Evolutionary conservation across 228 moss, liverwort and hornwort genomes (phyloP), one percentile per base, ranked within the genome.

Genomic region (Sphagnum fallax): DNA sequence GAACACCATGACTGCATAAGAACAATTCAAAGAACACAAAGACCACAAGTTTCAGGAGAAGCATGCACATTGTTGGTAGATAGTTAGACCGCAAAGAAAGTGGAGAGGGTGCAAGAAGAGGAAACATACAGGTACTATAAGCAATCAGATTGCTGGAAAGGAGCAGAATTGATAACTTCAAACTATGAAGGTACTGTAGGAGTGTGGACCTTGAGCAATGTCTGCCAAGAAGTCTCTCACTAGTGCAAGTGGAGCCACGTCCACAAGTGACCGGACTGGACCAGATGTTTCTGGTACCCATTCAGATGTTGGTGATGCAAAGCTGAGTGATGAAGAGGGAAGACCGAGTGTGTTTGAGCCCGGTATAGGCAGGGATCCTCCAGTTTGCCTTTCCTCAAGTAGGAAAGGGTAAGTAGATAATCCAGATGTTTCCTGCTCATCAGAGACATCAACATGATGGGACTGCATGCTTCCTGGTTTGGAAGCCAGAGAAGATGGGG

Each of bases 161-260:
- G 62, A 66, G 72, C 76, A 32, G 32, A 32, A 32, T 2, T 32
- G 32, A 32, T 32, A 32, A 32, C 32, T 32, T 32, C 32, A 32
- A 32, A 32, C 32, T 32, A 32, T 32, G 32, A 32, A 32, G 32
- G 32, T 32, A 32, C 32, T 32, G 32, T 32, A 32, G 32, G 32
- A 32, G 32, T 32, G 32, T 32, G 32, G 32, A 93, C 93, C 73
- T 51, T 72, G 75, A 67, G 89, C 78, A 68, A 90, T 74, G 12
- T 73, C 80, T 61, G 72, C 71, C 75, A 77, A 74, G 70, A 87
- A 92, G 4, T 89, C 90, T 81, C 77, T 81, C 47, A 92, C 78
- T 18, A 88, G 87, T 50, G 89, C 75, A 74, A 98, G 80, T 60
- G 98, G 90, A 60, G 94, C 92, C 57, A 94, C 94, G 77, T 98